Evolutionary conservation across 305 asterid genomes (phyloP), one percentile per base, ranked within the genome.

Genomic region (Stenogyne calaminthoides): DNA sequence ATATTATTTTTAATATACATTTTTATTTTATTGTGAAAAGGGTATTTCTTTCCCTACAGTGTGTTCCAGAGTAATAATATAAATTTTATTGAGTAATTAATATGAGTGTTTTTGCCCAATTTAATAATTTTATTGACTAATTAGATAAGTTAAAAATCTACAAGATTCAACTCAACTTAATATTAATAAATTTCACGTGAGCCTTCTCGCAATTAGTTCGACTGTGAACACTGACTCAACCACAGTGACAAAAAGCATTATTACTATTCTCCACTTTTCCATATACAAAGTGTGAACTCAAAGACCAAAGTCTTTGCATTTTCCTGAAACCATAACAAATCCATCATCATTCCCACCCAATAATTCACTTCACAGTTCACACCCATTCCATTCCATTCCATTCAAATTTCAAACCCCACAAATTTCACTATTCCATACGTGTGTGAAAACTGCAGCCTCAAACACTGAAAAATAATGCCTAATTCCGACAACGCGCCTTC

Each of bases 231-330:
- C 25, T 14, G 67, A 71, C 63, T 10, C 42, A 11, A 18, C 51
- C 6, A 34, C 67, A 20, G 40, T 22, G 0, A 52, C 65, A 27
- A 76, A 60, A 34, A 74, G 14, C 58, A 49, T 16, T 37, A 37
- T 15, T 27, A 25, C 32, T 4, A 7, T 9, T 19, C 27, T 49
- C 59, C 79, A 64, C 1, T 39, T 73, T 68, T 55, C 73, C 37
- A 20, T 32, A 46, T 19, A 7, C 20, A 15, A 7, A 75, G 58
- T 76, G 84, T 76, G 84, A 80, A 80, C 61, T 19, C 81, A 63
- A 16, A 72, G 32, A 20, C 66, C 36, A 19, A 12, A 54, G 63
- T 54, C 68, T 62, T 70, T 34, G 12, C 76, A 55, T 56, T 39
- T 67, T 54, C 59, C 37, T 7, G 8, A 57, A 11, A 22, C 56